Evolutionary conservation across 208 protist species (phyloP), one percentile per base, ranked within the genome.

Genomic region (Wallacemonas collosoma): DNA sequence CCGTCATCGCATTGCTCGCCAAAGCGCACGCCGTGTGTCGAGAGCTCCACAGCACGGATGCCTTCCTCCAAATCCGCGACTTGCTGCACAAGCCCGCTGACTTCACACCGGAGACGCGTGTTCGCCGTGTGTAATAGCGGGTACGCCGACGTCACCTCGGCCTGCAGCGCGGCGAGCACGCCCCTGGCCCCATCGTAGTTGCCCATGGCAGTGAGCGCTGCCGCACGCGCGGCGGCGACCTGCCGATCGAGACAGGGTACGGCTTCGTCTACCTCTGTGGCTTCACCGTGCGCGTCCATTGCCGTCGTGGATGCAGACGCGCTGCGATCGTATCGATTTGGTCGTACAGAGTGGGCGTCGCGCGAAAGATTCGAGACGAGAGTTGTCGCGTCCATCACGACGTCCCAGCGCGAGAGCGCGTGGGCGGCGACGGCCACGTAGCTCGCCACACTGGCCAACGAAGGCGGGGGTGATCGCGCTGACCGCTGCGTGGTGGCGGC

Each of bases 61-160:
- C 85, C 91, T 71, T 96, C 91, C 69, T 92, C 88, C 12, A 94
- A 80, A 57, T 96, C 89, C 58, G 91, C 89, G 2, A 96, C 79
- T 75, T 93, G 80, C 75, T 93, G 85, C 68, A 94, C 93, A 67
- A 96, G 79, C 61, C 82, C 83, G 70, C 81, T 83, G 51, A 91
- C 75, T 74, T 96, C 87, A 57, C 92, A 80, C 62, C 89, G 94
- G 12, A 88, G 68, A 38, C 87, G 87, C 9, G 76, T 68, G 75
- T 93, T 86, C 65, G 88, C 81, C 2, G 87, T 93, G 75, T 92
- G 82, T 53, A 93, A 91, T 36, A 93, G 80, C 2, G 86, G 75
- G 77, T 93, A 93, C 12, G 76, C 80, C 71, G 89, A 78, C n/a
- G 76, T 68, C 48, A 96, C 72, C 0, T 78, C 70, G n/a, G 75